These are phyloP conservation scores for Alternaria hordeiaustralica DNA, from an alignment of 2,329 filamentous ascomycete species.

Conservation along the genomic window DNA sequence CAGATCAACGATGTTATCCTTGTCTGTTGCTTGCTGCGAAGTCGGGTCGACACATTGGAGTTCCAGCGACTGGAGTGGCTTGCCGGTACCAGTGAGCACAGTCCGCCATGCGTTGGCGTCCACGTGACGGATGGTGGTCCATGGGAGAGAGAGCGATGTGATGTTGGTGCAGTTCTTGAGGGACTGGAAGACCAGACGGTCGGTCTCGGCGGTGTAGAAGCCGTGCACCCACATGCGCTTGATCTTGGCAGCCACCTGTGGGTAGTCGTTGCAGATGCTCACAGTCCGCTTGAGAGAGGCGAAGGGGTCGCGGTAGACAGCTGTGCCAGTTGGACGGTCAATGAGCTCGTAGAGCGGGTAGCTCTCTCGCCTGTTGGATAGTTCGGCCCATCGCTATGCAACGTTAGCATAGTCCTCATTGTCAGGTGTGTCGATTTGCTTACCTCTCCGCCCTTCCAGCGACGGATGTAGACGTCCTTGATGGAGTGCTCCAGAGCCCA, in stretches of 20 bases:
- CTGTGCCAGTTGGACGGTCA: slow-evolving; percentile 53
- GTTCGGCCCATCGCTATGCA: slow-evolving; percentile 58
- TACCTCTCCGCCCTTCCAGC: slow-evolving; percentile 58
- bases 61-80: slow-evolving; percentile 58
- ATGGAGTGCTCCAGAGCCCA: slow-evolving; percentile 61
- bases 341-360: slow-evolving; percentile 59
- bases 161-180: slow-evolving; percentile 57
- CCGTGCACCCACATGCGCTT: slow-evolving; percentile 63
- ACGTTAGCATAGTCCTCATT: slow-evolving; percentile 15
- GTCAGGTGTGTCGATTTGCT: slow-evolving; percentile 9
- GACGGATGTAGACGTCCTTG: slow-evolving; percentile 58
- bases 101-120: slow-evolving; percentile 56
- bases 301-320: slow-evolving; percentile 61
- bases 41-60: slow-evolving; percentile 59
- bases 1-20: slow-evolving; percentile 51
- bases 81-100: slow-evolving; percentile 54
- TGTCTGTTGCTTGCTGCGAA: slow-evolving; percentile 51
- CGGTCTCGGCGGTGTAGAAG: slow-evolving; percentile 60
- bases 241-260: slow-evolving; percentile 56
- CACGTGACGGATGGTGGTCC: slow-evolving; percentile 60
- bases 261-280: slow-evolving; percentile 53
- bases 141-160: slow-evolving; percentile 58
- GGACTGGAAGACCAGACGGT: slow-evolving; percentile 57
- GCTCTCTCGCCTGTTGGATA: slow-evolving; percentile 52
- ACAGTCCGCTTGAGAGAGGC: slow-evolving; percentile 57